Evolutionary conservation across 345 rosid species (phyloP), one percentile per base, ranked within the genome.

Genomic region (Corymbia maculata): DNA sequence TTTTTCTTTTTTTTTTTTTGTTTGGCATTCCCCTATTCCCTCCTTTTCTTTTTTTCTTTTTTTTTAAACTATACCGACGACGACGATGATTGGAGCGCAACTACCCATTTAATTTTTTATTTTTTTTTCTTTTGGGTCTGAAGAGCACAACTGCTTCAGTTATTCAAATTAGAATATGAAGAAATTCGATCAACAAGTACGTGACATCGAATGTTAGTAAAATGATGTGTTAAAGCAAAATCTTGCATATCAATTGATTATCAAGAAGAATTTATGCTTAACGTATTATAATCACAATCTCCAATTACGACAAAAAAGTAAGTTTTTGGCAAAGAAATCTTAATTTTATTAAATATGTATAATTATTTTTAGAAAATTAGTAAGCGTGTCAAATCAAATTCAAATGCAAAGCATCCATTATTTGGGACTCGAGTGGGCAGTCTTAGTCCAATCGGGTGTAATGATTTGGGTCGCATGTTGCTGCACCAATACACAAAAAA

Each of bases 261-360:
- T 1, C 0, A 2, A 2, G 0, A 2, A 2, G 0, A 0, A 3
- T 70, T 42, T 9, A n/a, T 17, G 12, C 1, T 22, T 1, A 51
- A 51, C 14, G 53, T 17, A 52, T 52, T 52, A 15, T 52, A 52
- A 52, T 50, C 7, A 26, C 0, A 5, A 26, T 6, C 1, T 26
- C 1, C 0, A 5, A 0, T 59, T 59, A 10, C 0, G 0, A 0
- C 3, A 0, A 26, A 59, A 50, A 26, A 59, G 7, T 59, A 11
- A 13, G 4, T 0, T 13, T n/a, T 64, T 13, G 4, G 44, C 0
- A 2, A 36, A 0, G 7, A 16, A 36, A 70, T 8, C 10, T 0
- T 9, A 1, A 2, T 9, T 36, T 17, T 4, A 1, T 36, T 5
- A 17, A 55, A 70, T 7, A 36, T 17, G 13, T 0, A 3, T 11